These are phyloP conservation scores for Patellifolia procumbens DNA, from an alignment of 179 eudicot genomes.

Conservation along the genomic window DNA sequence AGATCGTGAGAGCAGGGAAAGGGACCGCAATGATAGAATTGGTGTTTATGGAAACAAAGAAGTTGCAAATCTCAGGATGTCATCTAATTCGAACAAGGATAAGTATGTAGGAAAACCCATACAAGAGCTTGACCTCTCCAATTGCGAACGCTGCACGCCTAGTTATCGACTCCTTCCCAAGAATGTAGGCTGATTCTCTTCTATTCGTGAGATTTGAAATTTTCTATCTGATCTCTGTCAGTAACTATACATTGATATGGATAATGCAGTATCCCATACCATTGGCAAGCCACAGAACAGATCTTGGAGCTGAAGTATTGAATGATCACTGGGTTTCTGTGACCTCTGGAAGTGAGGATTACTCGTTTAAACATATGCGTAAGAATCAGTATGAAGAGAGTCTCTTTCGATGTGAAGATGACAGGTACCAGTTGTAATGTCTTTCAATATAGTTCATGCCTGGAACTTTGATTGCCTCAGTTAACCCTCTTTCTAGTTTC, in stretches of 20 bases:
- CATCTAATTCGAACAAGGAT: conserved; percentile 47
- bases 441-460: not conserved
- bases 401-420: conserved; percentile 96
- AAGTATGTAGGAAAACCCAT: conserved; percentile 85
- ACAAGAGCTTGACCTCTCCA: conserved; percentile 87
- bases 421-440: conserved; percentile 47
- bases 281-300: conserved; percentile 78
- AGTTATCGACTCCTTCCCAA: conserved; percentile 92
- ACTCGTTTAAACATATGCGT: conserved; percentile 91
- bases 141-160: conserved; percentile 85
- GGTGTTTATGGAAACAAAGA: conserved; percentile 37
- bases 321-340: conserved; percentile 99
- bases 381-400: conserved; percentile 96
- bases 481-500: no score
- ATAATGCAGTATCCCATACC: conserved; percentile 78
- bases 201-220: not conserved
- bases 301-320: conserved; percentile 75
- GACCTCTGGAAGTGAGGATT: conserved; percentile 94
- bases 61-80: conserved; percentile 41
- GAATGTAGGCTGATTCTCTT: conserved; percentile 48
- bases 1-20: conserved; percentile 42
- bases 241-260: not conserved
- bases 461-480: conserved; percentile 4
- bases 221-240: not conserved
- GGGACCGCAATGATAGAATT: conserved; percentile 37